phyloP scores from a whole-genome alignment of 1,284 basidiomycete genomes.

The Pascua sp. region DNA sequence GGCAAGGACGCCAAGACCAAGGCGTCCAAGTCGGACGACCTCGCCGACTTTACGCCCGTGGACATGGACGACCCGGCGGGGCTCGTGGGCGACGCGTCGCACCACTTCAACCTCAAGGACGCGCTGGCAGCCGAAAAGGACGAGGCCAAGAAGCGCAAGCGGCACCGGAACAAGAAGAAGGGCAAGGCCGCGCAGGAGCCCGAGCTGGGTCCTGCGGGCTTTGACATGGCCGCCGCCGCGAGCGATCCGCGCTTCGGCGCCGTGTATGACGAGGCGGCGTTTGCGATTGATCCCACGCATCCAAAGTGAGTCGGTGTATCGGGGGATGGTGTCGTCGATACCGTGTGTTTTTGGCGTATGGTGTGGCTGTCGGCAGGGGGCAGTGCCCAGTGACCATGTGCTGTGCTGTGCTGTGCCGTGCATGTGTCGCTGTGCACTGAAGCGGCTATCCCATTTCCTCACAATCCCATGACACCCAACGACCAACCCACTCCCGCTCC shows the following conservation, averaged over 20 bases:
- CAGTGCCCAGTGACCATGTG: neutral
- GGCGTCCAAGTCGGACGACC: slow-evolving; percentile 29
- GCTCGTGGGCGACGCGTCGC: slow-evolving; percentile 16
- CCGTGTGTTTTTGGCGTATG: slow-evolving; percentile 12
- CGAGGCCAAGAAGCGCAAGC: slow-evolving; percentile 52
- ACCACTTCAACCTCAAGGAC: slow-evolving; percentile 84
- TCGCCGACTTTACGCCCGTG: neutral
- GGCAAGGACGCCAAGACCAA: slow-evolving; percentile 3
- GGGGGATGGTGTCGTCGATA: no score
- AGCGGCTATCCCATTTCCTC: no score
- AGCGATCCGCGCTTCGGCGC: slow-evolving; percentile 79
- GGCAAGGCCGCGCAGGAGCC: slow-evolving; percentile 60
- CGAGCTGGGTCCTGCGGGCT: slow-evolving; percentile 54
- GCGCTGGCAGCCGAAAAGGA: slow-evolving; percentile 80
- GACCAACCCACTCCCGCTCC: no score
- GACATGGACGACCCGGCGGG: slow-evolving; percentile 7
- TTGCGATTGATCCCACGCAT: slow-evolving; percentile 93
- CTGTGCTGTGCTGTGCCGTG: no score
- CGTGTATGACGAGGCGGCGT: slow-evolving; percentile 83
- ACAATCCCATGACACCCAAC: no score
- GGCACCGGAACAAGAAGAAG: slow-evolving; percentile 52
- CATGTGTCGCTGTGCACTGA: no score
- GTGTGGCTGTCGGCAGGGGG: slow-evolving; percentile 4
- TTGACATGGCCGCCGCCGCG: slow-evolving; percentile 48
- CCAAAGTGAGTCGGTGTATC: slow-evolving; percentile 64